A percentile compares a stretch with the other conserved stretches of the same genome.
Conservation (phyloP, 2,329 filamentous ascomycete species). For the Nemania sp. region DNA sequence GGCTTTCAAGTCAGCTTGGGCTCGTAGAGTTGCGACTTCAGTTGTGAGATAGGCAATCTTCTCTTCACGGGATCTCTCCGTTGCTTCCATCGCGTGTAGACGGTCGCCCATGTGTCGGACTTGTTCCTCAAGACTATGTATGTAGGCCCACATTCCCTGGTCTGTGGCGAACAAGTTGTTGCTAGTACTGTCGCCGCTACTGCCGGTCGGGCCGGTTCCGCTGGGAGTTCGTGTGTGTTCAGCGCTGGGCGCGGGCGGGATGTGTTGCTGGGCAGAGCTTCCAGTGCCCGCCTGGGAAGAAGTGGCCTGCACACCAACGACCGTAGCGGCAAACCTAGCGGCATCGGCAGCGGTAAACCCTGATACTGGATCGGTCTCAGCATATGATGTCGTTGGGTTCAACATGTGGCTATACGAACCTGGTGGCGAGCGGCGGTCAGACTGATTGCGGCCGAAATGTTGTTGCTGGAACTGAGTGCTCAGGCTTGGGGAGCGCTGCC, state of each 20-base stretch:
- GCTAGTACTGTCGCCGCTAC: conserved; percentile 63
- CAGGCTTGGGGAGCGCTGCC: conserved; percentile 69
- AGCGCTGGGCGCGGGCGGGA: conserved; percentile 23
- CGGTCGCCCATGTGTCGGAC: conserved; percentile 53
- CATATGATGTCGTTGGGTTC: conserved; percentile 26
- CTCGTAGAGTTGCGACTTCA: conserved; percentile 43
- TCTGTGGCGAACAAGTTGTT: conserved; percentile 68
- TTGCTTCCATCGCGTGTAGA: conserved; percentile 48
- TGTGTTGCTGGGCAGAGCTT: conserved; percentile 31
- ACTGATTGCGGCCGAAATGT: conserved; percentile 61
- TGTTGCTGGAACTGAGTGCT: conserved; percentile 69
- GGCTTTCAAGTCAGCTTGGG: conserved; percentile 40
- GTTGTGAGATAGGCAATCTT: conserved; percentile 44
- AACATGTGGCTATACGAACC: conserved; percentile 47
- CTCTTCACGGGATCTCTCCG: conserved; percentile 45
- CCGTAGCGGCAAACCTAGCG: conserved; percentile 38
- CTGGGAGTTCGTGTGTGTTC: conserved; percentile 49
- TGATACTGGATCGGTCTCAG: conserved; percentile 39
- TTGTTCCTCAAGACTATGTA: conserved; percentile 69
- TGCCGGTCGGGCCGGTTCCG: conserved; percentile 56
- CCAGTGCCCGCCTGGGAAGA: conserved; percentile 34
- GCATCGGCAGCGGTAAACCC: conserved; percentile 40
- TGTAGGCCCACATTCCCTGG: conserved; percentile 71
- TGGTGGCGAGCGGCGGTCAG: conserved; percentile 61
- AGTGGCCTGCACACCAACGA: conserved; percentile 26